Base-by-base conservation (phyloP, 148 eudicot genomes). In the Bassia scoparia region DNA sequence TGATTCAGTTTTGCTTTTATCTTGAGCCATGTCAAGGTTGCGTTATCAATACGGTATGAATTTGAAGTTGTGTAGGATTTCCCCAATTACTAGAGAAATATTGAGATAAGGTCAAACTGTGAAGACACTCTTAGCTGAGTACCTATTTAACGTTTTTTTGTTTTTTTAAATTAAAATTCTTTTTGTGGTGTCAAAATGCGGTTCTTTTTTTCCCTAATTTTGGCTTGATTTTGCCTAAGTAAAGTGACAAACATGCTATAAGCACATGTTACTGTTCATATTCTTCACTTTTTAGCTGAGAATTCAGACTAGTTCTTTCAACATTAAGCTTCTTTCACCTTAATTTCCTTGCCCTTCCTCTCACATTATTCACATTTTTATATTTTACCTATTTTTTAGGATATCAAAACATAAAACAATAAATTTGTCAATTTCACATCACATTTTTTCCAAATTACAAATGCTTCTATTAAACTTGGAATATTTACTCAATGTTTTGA, bases 61-160 rank as follows among this genome's bases (percentile, higher is more conserved):
- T 73, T 83, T 70, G 77, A 77, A 82, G 26, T 63, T 80, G 34
- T 69, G 52, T 44, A 26, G 66, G 77, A 68, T 76, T 80, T 69
- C 79, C 78, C 87, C 76, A 74, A 53, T 67, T 67, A 78, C 85
- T 69, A 81, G 81, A 82, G 68, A 56, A 0, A n/a, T n/a, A n/a
- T 21, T 43, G 82, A n/a, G 90, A 89, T 87, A 85, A 85, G 93
- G 82, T 74, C 75, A 74, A 79, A 79, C n/a, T 56, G 23, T 74
- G 61, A 70, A 56, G 74, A 37, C 67, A 79, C 73, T 33, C 44
- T 55, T 9, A 63, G 71, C 75, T 75, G 82, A 79, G 61, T 79
- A 79, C 75, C 53, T 67, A 43, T 35, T 65, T n/a, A 26, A 49
- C 7, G 38, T 60, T 13, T 33, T 34, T 6, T n/a, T 30, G 8